Evolutionary conservation across 2,329 filamentous ascomycete genomes (phyloP).

Genomic region (Monascus ruber): DNA sequence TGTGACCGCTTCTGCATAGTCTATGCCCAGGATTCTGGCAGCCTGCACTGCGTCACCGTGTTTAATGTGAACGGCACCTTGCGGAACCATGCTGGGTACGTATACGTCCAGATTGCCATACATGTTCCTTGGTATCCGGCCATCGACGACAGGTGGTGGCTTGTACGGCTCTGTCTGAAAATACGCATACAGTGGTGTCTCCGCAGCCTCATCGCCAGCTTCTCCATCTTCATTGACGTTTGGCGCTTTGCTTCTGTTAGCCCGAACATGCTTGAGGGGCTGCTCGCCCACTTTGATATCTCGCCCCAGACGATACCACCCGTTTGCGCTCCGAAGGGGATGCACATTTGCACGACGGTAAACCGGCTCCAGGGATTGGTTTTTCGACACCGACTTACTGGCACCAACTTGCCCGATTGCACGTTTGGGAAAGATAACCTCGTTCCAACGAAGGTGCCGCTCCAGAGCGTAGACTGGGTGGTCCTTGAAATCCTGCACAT

Average conservation of each 20-base stretch:
- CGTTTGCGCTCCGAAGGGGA: conserved; percentile 64
- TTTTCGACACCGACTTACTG: conserved; percentile 31
- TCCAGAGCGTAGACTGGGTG: conserved; percentile 78
- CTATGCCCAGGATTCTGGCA: conserved; percentile 63
- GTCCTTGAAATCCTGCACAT: conserved; percentile 75
- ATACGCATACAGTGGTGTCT: conserved; percentile 49
- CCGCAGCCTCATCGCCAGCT: conserved; percentile 37
- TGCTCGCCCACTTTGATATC: conserved; percentile 69
- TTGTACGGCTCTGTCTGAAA: conserved; percentile 60
- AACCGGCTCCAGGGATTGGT: conserved; percentile 56
- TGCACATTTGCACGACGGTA: conserved; percentile 76
- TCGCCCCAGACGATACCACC: conserved; percentile 81
- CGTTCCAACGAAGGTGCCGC: conserved; percentile 69
- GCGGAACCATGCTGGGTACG: conserved; percentile 52
- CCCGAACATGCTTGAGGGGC: conserved; percentile 62
- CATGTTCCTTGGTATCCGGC: conserved; percentile 53
- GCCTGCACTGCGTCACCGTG: conserved; percentile 55
- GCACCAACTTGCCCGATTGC: conserved; percentile 66
- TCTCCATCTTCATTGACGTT: conserved; percentile 25
- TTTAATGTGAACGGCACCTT: conserved; percentile 47
- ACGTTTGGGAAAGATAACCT: conserved; percentile 64
- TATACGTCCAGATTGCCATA: conserved; percentile 56
- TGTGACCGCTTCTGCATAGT: conserved; percentile 80
- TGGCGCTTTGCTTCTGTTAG: conserved; percentile 27
- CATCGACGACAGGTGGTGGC: conserved; percentile 63